Conservation (phyloP, 2,329 filamentous ascomycete genomes). For the Didymellaceae sp. region DNA sequence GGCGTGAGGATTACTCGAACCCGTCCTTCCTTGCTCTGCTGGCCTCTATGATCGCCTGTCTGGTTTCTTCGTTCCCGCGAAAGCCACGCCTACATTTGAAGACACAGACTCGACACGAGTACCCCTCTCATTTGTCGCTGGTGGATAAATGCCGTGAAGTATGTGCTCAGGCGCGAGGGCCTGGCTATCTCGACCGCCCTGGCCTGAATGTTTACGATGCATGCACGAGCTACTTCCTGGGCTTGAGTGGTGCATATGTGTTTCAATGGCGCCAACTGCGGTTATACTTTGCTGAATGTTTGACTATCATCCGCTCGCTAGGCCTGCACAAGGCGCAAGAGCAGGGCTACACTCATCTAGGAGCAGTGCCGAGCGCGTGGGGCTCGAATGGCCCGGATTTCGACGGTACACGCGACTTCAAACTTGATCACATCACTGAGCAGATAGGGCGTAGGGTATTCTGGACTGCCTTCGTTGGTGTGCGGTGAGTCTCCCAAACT, state of each 20-base stretch:
- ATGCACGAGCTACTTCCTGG: constrained; percentile 78
- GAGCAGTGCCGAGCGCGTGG: constrained; percentile 41
- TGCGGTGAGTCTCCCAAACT: constrained; percentile 64
- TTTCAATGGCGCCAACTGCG: constrained; percentile 71
- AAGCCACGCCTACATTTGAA: constrained; percentile 74
- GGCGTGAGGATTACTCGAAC: constrained; percentile 70
- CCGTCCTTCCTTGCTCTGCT: constrained; percentile 73
- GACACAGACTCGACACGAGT: constrained; percentile 68
- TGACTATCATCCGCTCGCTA: constrained; percentile 72
- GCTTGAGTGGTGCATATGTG: constrained; percentile 70
- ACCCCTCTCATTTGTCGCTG: constrained; percentile 72
- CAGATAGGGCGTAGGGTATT: constrained; percentile 71
- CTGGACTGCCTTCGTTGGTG: constrained; percentile 79
- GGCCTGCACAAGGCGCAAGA: constrained; percentile 66
- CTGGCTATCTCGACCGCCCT: constrained; percentile 61
- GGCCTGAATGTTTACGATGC: constrained; percentile 67
- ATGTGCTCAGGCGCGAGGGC: constrained; percentile 70
- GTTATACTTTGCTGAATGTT: constrained; percentile 74
- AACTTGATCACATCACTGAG: constrained; percentile 54
- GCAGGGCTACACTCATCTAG: constrained; percentile 48
- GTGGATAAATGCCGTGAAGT: constrained; percentile 75
- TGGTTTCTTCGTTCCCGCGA: constrained; percentile 79
- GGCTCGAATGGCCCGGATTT: constrained; percentile 46
- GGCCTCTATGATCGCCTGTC: constrained; percentile 73
- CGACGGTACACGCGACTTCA: constrained; percentile 47